These are phyloP conservation scores for Pisolithus sp. DNA, from an alignment of 768 basidiomycete species.

Conservation along the genomic window DNA sequence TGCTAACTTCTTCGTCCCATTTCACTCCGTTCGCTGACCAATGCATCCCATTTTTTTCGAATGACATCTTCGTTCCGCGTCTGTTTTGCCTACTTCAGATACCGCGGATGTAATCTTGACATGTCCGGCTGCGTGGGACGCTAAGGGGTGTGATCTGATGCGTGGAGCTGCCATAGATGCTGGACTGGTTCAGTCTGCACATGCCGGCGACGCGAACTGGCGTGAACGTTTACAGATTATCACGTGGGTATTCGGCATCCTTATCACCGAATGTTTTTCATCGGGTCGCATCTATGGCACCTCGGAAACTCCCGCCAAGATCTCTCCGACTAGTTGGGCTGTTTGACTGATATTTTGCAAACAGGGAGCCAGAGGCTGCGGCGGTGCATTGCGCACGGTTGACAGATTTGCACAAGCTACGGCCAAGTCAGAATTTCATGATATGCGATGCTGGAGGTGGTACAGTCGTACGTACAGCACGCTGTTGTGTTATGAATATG, in stretches of 20 bases:
- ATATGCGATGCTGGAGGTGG: slow-evolving; percentile 91
- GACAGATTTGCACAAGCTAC: slow-evolving; percentile 72
- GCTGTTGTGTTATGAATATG: background rate
- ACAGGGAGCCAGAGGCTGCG: slow-evolving; percentile 73
- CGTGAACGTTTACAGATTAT: slow-evolving; percentile 78
- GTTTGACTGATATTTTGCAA: slow-evolving; percentile 5
- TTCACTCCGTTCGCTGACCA: background rate
- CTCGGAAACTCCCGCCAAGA: background rate
- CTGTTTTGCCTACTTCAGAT: slow-evolving; percentile 37
- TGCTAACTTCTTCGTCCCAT: no score
- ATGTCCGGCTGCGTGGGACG: slow-evolving; percentile 90
- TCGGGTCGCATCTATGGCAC: background rate
- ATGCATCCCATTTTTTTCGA: background rate
- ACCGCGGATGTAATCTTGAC: slow-evolving; percentile 81
- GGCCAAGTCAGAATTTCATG: slow-evolving; percentile 79
- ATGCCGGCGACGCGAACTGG: slow-evolving; percentile 69
- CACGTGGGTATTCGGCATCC: slow-evolving; percentile 37
- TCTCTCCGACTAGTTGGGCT: background rate
- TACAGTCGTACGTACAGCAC: slow-evolving; percentile 45
- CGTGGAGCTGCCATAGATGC: slow-evolving; percentile 77
- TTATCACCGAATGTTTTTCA: background rate
- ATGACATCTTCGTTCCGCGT: background rate
- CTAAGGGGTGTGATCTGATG: slow-evolving; percentile 80
- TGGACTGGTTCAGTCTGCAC: slow-evolving; percentile 67
- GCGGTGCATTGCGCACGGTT: slow-evolving; percentile 84